Evolutionary conservation across 495 filamentous ascomycete genomes (phyloP).

Genomic region (Penicillium ochrochloron): DNA sequence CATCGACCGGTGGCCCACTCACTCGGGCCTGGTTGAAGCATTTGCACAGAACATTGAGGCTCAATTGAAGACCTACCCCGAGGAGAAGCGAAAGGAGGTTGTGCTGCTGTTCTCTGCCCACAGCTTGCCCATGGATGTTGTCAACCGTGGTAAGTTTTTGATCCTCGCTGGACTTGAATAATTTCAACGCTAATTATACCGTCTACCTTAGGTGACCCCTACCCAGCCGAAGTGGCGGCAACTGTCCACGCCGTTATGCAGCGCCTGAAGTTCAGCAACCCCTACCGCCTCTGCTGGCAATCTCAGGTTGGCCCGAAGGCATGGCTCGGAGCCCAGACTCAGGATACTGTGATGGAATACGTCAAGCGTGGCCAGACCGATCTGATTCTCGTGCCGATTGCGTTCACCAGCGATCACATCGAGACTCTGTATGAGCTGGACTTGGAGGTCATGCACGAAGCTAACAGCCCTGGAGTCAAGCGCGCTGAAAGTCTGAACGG

Average conservation of each 20-base stretch:
- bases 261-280: slow-evolving; percentile 80
- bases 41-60: slow-evolving; percentile 89
- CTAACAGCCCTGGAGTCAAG: slow-evolving; percentile 78
- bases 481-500: slow-evolving; percentile 93
- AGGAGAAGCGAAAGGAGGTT: slow-evolving; percentile 74
- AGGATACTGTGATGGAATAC: slow-evolving; percentile 83
- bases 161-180: background rate
- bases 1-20: slow-evolving; percentile 95
- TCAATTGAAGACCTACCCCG: slow-evolving; percentile 79
- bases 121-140: slow-evolving; percentile 94
- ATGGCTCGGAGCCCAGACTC: slow-evolving; percentile 95
- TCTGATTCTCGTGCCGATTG: slow-evolving; percentile 90
- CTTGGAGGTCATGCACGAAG: slow-evolving; percentile 91
- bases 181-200: slow-evolving; percentile 23
- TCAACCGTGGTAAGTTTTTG: slow-evolving; percentile 74
- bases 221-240: slow-evolving; percentile 96
- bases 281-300: slow-evolving; percentile 95
- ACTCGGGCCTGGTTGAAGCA: slow-evolving; percentile 86
- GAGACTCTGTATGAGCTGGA: slow-evolving; percentile 97
- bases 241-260: slow-evolving; percentile 97
- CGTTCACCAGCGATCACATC: slow-evolving; percentile 98
- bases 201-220: slow-evolving; percentile 73
- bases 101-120: slow-evolving; percentile 94
- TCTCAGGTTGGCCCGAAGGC: slow-evolving; percentile 94
- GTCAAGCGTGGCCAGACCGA: slow-evolving; percentile 91